Evolutionary conservation across 192 early-diverging fungal genomes (phyloP), one percentile per base, ranked within the genome.

Genomic region (Coemansia aciculifera): DNA sequence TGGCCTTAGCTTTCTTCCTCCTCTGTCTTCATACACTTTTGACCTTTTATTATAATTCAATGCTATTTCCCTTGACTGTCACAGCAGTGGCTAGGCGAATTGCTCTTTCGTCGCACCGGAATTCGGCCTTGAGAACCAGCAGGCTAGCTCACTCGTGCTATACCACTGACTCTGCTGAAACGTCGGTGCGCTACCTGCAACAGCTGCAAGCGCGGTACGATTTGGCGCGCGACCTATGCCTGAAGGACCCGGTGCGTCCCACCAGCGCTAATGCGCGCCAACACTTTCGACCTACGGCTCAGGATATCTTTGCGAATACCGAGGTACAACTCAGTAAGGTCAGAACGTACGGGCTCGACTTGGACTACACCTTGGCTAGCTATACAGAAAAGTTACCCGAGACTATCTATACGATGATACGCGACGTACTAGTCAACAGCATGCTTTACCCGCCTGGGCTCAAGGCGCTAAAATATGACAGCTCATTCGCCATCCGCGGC

Each of bases 341-440:
- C 11, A 74, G 84, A 43, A 82, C 81, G 2, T 89, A 86, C 69
- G 87, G 87, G 13, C 86, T 89, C 48, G 87, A 89, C 66, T 87
- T 86, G 64, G 87, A 89, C 78, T 89, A 87, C 71, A 89, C 87
- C 15, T 62, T 89, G n/a, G 87, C 87, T 3, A 79, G 82, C 31
- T 89, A 89, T 62, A 87, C 84, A 2, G 75, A 82, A 62, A 75
- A 78, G 56, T 65, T 89, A 54, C 85, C 86, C 0, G 70, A 81
- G 32, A 86, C 85, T 15, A 89, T 89, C 24, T 89, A 87, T 59
- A 82, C 84, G 23, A 84, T 86, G 75, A 64, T 89, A 13, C 84
- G 85, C 21, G 85, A 85, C 46, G 77, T 87, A 12, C 65, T 89
- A 17, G 83, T 89, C 4, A 69, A 78, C 29, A 72, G 81, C 31